A percentile compares a stretch with the other conserved stretches of the same genome.
These are phyloP conservation scores for Bromus sterilis DNA, from an alignment of 176 grass and related monocot species.

Conservation along the genomic window DNA sequence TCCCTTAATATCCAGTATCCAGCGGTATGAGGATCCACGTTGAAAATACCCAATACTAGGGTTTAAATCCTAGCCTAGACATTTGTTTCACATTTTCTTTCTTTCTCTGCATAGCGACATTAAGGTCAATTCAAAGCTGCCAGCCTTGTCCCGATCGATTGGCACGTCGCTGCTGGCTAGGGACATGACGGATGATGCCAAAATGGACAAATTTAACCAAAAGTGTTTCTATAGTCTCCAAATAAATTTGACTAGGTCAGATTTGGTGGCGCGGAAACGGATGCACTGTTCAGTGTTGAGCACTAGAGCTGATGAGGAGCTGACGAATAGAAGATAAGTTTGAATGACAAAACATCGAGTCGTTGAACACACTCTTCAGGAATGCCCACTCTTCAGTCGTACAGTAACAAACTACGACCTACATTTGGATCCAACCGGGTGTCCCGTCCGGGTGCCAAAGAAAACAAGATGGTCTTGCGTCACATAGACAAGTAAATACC, in stretches of 20 bases:
- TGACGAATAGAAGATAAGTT: neutral
- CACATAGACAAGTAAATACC: neutral
- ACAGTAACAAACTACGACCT: neutral
- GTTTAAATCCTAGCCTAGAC: too few species aligned
- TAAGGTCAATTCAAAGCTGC: neutral
- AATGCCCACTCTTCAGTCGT: neutral
- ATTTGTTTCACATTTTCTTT: neutral
- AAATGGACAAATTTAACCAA: neutral
- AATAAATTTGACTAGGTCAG: neutral
- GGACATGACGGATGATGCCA: constrained; percentile 6
- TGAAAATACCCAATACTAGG: too few species aligned
- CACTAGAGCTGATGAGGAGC: neutral
- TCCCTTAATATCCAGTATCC: too few species aligned
- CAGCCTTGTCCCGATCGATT: neutral
- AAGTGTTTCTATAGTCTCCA: neutral
- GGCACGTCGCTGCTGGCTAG: neutral
- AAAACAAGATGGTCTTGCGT: neutral
- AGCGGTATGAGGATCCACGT: too few species aligned
- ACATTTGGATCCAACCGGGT: neutral
- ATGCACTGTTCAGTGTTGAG: neutral
- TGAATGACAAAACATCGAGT: neutral
- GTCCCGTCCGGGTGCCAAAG: neutral
- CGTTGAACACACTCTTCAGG: neutral
- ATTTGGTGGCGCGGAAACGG: neutral
- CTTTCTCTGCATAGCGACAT: neutral